Percentiles rank a stretch among this genome's conserved stretches.
Conservation (phyloP, 305 asterid genomes). For the Solanum chacoense region DNA sequence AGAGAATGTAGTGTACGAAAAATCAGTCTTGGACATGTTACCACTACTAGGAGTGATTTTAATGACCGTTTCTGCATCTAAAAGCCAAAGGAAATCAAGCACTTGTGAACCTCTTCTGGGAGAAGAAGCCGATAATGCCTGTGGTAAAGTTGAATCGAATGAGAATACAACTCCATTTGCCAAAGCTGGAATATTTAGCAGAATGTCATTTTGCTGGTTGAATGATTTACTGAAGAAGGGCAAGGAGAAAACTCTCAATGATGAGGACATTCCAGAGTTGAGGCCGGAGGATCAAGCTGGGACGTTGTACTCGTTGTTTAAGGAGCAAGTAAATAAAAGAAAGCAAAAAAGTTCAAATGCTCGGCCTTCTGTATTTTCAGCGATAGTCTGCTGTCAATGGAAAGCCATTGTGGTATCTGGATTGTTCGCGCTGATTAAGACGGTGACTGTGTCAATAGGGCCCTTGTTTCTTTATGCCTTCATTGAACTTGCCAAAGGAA, state of each 20-base stretch:
- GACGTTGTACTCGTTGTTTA: not conserved
- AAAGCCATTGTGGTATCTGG: constrained; percentile 19
- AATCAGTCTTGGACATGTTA: constrained; percentile 2
- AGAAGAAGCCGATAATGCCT: not conserved
- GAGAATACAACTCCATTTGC: constrained; percentile 6
- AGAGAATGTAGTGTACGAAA: not conserved
- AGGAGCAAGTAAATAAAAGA: not conserved
- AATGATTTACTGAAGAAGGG: constrained; percentile 10
- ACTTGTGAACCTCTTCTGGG: constrained; percentile 2
- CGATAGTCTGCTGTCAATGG: constrained; percentile 14
- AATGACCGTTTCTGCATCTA: not conserved
- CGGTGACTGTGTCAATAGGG: constrained; percentile 16
- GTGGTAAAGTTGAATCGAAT: not conserved
- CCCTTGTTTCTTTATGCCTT: constrained; percentile 24
- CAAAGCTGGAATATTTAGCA: not conserved
- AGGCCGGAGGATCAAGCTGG: constrained; percentile 5
- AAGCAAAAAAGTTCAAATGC: not conserved
- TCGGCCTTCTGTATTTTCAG: constrained; percentile 3
- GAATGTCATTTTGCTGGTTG: constrained; percentile 9
- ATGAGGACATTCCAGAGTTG: constrained; percentile 7
- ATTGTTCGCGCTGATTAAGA: constrained; percentile 17
- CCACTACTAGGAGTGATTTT: constrained; percentile 7
- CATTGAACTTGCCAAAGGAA: constrained; percentile 17
- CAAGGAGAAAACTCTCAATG: constrained; percentile 2
- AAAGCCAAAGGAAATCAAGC: not conserved